phyloP scores from a whole-genome alignment of 2,329 filamentous ascomycete genomes.

The Colletotrichum gloeosporioides region DNA sequence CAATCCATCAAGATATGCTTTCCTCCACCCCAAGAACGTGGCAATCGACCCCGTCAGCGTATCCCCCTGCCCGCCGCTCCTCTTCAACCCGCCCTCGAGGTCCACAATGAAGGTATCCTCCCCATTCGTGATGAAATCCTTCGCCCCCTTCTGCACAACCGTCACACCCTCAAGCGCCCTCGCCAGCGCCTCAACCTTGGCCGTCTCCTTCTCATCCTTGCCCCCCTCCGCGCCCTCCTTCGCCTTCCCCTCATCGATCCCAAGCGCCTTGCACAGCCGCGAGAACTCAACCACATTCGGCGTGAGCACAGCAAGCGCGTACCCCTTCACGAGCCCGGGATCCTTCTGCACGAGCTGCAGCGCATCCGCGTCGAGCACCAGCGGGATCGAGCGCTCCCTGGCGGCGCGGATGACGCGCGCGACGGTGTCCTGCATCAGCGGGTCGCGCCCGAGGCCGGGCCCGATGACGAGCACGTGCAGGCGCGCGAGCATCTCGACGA shows the following conservation, averaged over 20 bases:
- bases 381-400: conserved; percentile 71
- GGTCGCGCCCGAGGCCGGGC: conserved; percentile 88
- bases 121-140: conserved; percentile 86
- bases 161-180: conserved; percentile 85
- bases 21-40: conserved; percentile 87
- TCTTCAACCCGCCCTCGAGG: conserved; percentile 81
- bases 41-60: conserved; percentile 90
- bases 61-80: conserved; percentile 93
- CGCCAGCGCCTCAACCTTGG: conserved; percentile 69
- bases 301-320: conserved; percentile 84
- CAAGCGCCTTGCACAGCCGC: conserved; percentile 77
- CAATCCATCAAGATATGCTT: conserved; percentile 81
- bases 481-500: conserved; percentile 82
- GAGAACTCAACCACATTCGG: conserved; percentile 95
- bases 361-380: conserved; percentile 93
- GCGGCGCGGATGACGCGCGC: conserved; percentile 81
- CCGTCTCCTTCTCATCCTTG: conserved; percentile 38
- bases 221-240: conserved; percentile 22
- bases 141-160: conserved; percentile 85
- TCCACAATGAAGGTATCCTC: conserved; percentile 77
- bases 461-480: conserved; percentile 94
- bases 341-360: conserved; percentile 77
- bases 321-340: conserved; percentile 80
- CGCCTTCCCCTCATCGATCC: conserved; percentile 61
- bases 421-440: conserved; percentile 87